A percentile compares a stretch with the other conserved stretches of the same genome.
Evolutionary conservation across 495 filamentous ascomycete species (phyloP).

Genomic region (Cenococcum geophilum): DNA sequence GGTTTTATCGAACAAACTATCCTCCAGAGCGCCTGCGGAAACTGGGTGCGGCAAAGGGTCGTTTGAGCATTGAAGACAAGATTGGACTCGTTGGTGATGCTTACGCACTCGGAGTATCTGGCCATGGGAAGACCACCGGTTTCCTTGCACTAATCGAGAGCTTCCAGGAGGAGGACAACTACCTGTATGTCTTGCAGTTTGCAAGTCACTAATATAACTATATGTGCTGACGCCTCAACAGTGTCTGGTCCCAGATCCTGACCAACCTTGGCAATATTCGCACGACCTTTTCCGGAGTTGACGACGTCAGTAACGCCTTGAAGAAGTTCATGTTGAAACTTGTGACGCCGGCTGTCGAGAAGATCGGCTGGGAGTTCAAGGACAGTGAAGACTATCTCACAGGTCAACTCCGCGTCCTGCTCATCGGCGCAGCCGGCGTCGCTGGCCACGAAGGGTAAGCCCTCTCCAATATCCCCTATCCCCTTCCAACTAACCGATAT

Average conservation of each 20-base stretch:
- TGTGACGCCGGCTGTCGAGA: conserved; percentile 61
- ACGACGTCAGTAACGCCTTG: conserved; percentile 55
- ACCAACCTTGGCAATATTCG: conserved; percentile 60
- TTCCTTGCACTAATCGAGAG: conserved; percentile 74
- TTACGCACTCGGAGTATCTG: conserved; percentile 82
- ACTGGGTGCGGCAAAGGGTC: conserved; percentile 66
- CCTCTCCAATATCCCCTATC: background rate
- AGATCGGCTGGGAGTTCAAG: conserved; percentile 78
- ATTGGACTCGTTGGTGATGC: conserved; percentile 87
- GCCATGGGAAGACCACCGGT: conserved; percentile 70
- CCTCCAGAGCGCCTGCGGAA: conserved; percentile 69
- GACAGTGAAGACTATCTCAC: conserved; percentile 73
- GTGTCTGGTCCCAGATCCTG: conserved; percentile 80
- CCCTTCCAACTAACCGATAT: background rate
- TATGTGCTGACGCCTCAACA: conserved; percentile 21
- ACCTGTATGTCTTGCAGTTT: conserved; percentile 49
- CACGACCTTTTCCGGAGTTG: conserved; percentile 57
- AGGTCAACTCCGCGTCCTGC: conserved; percentile 69
- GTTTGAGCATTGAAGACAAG: conserved; percentile 78
- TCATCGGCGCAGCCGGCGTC: conserved; percentile 67
- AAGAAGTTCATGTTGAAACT: conserved; percentile 69
- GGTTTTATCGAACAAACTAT: conserved; percentile 92
- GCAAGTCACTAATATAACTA: background rate
- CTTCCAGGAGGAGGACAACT: conserved; percentile 73
- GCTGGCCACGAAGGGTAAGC: conserved; percentile 65